Evolutionary conservation across 495 filamentous ascomycete genomes (phyloP), one percentile per base, ranked within the genome.

Genomic region (Parmelia sp.): DNA sequence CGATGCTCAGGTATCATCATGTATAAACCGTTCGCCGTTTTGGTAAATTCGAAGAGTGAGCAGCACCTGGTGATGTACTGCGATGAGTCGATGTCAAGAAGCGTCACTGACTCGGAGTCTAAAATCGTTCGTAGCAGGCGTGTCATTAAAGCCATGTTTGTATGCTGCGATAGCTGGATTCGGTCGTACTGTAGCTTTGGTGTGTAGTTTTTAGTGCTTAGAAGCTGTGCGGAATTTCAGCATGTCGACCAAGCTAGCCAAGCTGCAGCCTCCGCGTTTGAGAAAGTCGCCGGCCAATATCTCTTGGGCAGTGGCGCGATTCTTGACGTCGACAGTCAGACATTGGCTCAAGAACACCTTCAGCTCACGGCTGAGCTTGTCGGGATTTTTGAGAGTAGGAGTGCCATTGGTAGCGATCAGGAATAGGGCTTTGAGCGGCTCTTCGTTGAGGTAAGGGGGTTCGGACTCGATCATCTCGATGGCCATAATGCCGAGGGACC

Each of bases 401-500:
- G 95, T 97, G 65, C 95, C 95, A 72, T 98, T 96, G 65, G 95
- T 98, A 40, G 94, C 94, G 71, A 98, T 97, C 44, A 97, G 84
- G 71, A 95, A 98, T 56, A 98, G 84, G 17, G 90, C 94, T 81
- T 97, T 98, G 39, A 98, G 84, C 0, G 94, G 94, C 76, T 97
- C 93, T 75, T 97, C 94, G 75, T 97, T 97, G 33, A 97, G 83
- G 74, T 98, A 97, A 0, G 94, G 94, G 10, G 94, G 94, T 72
- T 98, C 94, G 15, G 90, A 93, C 76, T 98, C 95, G 72, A 98
- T 98, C 95, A 98, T 96, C 79, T 98, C 94, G 69, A 98, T 98
- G 47, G 94, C 93, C 94, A 97, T 98, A 78, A 98, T 98, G 70
- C 94, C 94, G 58, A 98, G 81, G 17, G 93, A 97, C 94, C 94